A percentile compares a stretch with the other conserved stretches of the same genome.
These are phyloP conservation scores for Raphanus sativus DNA, from an alignment of 345 rosid genomes.

Conservation along the genomic window DNA sequence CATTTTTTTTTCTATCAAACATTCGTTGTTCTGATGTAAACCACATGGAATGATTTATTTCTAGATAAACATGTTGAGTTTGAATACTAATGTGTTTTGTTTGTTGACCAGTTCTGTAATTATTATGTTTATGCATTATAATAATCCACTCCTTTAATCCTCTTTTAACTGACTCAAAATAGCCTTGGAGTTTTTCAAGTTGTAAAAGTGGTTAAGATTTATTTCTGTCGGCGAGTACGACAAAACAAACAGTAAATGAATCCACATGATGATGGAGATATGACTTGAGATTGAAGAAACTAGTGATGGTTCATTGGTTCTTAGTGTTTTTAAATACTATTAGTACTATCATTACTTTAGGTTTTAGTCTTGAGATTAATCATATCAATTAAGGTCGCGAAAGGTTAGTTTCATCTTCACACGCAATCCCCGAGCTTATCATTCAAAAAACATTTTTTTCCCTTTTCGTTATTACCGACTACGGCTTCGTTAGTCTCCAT, in stretches of 20 bases:
- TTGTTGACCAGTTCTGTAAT: no score
- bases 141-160: neutral
- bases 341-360: neutral
- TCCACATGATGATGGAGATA: neutral
- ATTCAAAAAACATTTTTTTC: no score
- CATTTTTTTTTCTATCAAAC: neutral
- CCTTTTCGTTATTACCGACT: neutral
- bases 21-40: constrained; percentile 33
- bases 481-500: neutral
- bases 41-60: constrained; percentile 33
- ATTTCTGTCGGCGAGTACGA: neutral
- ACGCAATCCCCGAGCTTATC: neutral
- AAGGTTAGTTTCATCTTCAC: neutral
- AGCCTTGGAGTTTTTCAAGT: neutral
- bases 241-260: neutral
- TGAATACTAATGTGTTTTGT: neutral
- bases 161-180: neutral
- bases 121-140: neutral
- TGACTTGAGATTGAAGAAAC: neutral
- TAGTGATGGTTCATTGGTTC: neutral
- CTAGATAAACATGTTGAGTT: constrained; percentile 10
- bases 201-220: neutral
- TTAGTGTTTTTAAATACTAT: neutral
- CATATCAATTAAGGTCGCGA: neutral
- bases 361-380: neutral